Conservation (phyloP, 148 eudicot genomes). For the Cornus kousa region DNA sequence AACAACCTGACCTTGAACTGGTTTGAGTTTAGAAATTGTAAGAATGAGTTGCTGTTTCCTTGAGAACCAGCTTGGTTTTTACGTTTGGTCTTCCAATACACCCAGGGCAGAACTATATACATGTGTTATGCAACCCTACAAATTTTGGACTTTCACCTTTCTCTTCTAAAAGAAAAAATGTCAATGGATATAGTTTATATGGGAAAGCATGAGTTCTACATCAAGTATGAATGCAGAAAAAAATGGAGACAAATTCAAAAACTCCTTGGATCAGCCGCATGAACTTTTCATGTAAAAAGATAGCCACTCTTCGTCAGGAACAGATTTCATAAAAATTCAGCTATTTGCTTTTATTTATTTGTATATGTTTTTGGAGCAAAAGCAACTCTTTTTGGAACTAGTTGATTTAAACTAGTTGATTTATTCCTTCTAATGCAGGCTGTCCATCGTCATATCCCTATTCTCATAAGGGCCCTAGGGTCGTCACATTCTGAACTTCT, state of each 20-base stretch:
- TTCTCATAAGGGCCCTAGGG: slow-evolving; percentile 72
- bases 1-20: neutral
- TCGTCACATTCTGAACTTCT: slow-evolving; percentile 76
- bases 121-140: too few species aligned
- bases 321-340: neutral
- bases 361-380: neutral
- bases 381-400: neutral
- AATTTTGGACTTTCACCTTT: too few species aligned
- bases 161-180: neutral
- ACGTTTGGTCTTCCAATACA: neutral
- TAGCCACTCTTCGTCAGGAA: neutral
- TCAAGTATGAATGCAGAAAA: neutral
- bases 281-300: slow-evolving; percentile 1
- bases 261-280: neutral
- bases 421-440: slow-evolving; percentile 47
- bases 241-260: neutral
- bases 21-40: neutral
- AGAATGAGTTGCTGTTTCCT: neutral
- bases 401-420: neutral
- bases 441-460: slow-evolving; percentile 82
- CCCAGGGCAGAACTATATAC: too few species aligned
- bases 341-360: neutral
- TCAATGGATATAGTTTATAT: slow-evolving; percentile 1
- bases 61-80: neutral
- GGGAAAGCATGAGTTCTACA: neutral